phyloP scores from a whole-genome alignment of 805 yeast genomes.

The Hanseniaspora lachancei region DNA sequence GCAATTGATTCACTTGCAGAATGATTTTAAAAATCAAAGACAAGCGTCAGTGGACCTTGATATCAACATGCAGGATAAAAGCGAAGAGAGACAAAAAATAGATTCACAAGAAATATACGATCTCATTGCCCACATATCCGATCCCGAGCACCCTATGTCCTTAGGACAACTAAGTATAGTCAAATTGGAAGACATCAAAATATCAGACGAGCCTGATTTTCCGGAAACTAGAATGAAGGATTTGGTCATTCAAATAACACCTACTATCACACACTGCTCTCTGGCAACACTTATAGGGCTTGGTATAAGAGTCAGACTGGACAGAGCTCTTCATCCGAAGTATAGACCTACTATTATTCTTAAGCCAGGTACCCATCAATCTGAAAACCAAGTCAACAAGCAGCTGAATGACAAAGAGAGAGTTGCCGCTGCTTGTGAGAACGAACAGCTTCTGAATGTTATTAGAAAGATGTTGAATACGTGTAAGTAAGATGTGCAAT shows the following conservation, averaged over 20 bases:
- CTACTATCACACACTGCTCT: constrained; percentile 95
- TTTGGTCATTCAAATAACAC: constrained; percentile 75
- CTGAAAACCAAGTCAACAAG: constrained; percentile 89
- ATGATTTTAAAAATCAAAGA: not conserved
- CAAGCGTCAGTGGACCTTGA: constrained; percentile 19
- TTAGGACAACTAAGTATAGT: constrained; percentile 91
- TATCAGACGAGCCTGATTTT: constrained; percentile 41
- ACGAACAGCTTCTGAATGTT: constrained; percentile 80
- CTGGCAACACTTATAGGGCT: constrained; percentile 90
- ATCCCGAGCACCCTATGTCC: constrained; percentile 95
- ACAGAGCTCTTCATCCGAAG: constrained; percentile 74
- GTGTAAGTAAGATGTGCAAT: constrained; percentile 35
- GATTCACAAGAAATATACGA: constrained; percentile 87
- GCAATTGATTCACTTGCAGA: not conserved
- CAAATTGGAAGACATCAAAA: constrained; percentile 64
- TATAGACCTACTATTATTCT: constrained; percentile 67
- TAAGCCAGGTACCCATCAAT: constrained; percentile 88
- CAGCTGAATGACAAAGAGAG: constrained; percentile 95
- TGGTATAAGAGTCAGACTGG: constrained; percentile 84
- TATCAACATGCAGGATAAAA: constrained; percentile 22
- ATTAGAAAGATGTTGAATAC: constrained; percentile 83
- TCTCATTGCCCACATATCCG: constrained; percentile 72
- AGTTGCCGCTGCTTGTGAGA: constrained; percentile 97
- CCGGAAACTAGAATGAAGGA: constrained; percentile 45
- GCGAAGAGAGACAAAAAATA: constrained; percentile 36